Percentiles rank a stretch among this genome's conserved stretches.
Conservation (phyloP, 805 yeast species). For the Yamadazyma philogaea region DNA sequence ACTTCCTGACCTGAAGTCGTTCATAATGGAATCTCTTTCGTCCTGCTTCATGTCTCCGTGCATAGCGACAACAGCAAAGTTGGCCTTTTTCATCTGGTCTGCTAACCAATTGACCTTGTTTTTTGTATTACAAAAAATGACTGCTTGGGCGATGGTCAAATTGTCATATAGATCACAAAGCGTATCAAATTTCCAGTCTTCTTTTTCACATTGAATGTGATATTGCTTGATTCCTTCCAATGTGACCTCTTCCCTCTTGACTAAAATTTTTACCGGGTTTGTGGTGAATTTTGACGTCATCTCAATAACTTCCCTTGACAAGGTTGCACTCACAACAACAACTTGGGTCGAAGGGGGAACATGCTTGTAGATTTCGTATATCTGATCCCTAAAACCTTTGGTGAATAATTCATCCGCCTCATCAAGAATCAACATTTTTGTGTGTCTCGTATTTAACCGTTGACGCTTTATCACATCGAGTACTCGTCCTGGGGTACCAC, state of each 20-base stretch:
- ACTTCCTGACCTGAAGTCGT: conserved; percentile 90
- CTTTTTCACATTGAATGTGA: conserved; percentile 86
- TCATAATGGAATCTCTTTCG: conserved; percentile 93
- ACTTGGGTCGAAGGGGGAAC: conserved; percentile 87
- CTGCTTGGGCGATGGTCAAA: conserved; percentile 93
- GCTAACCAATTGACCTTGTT: conserved; percentile 91
- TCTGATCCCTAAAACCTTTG: conserved; percentile 93
- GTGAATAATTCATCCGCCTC: conserved; percentile 96
- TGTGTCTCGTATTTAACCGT: conserved; percentile 63
- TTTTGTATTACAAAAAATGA: conserved; percentile 96
- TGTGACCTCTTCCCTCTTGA: conserved; percentile 90
- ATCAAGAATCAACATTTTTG: conserved; percentile 87
- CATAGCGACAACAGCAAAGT: conserved; percentile 92
- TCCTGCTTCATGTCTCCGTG: conserved; percentile 97
- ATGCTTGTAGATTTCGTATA: conserved; percentile 82
- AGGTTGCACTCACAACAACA: conserved; percentile 91
- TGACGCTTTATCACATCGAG: conserved; percentile 87
- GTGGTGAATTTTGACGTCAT: conserved; percentile 90
- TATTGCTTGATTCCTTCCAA: conserved; percentile 94
- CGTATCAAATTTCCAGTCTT: conserved; percentile 91
- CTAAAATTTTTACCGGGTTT: conserved; percentile 90
- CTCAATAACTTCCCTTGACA: conserved; percentile 87
- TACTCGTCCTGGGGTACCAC: conserved; percentile 98
- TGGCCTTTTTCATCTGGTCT: conserved; percentile 69
- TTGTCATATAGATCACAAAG: conserved; percentile 94